Conservation (phyloP, 495 filamentous ascomycete species). For the Penicillium cinerascens region DNA sequence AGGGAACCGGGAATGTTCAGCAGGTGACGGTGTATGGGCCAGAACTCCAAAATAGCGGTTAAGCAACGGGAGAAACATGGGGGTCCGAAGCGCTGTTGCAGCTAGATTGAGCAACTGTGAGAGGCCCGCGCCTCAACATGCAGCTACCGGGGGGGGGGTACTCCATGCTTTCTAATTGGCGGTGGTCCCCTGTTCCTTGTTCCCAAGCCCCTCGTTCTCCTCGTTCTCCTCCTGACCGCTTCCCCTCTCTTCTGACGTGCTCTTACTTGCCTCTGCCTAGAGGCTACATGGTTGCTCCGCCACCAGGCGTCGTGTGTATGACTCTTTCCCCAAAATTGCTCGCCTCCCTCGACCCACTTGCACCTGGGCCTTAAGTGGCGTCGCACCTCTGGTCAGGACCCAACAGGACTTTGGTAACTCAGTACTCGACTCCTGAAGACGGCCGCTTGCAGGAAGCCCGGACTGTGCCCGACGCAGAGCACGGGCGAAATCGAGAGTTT, state of each 20-base stretch:
- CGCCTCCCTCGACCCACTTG: conserved; percentile 14
- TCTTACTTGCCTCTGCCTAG: background rate
- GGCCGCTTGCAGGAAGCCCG: conserved; percentile 8
- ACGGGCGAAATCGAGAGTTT: conserved; percentile 17
- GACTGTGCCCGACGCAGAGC: conserved; percentile 14
- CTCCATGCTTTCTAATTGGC: conserved; percentile 1
- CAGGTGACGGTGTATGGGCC: background rate
- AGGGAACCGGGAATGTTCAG: background rate
- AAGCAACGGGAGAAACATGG: conserved; percentile 3
- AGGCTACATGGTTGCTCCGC: conserved; percentile 4
- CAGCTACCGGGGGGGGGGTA: background rate
- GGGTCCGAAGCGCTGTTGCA: conserved; percentile 1
- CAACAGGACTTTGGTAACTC: background rate
- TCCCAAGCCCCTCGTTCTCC: background rate
- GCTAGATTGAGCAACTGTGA: background rate
- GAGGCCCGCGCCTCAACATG: background rate
- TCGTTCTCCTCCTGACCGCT: conserved; percentile 3
- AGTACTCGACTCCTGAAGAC: conserved; percentile 3
- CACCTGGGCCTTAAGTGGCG: conserved; percentile 26
- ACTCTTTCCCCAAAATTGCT: background rate
- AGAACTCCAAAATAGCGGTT: background rate
- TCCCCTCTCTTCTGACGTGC: background rate
- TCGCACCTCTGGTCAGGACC: conserved; percentile 21
- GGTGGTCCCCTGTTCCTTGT: background rate
- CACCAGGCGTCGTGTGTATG: conserved; percentile 14